Percentiles rank a stretch among this genome's conserved stretches.
phyloP scores from a whole-genome alignment of 345 rosid genomes.

The Citrus glauca region DNA sequence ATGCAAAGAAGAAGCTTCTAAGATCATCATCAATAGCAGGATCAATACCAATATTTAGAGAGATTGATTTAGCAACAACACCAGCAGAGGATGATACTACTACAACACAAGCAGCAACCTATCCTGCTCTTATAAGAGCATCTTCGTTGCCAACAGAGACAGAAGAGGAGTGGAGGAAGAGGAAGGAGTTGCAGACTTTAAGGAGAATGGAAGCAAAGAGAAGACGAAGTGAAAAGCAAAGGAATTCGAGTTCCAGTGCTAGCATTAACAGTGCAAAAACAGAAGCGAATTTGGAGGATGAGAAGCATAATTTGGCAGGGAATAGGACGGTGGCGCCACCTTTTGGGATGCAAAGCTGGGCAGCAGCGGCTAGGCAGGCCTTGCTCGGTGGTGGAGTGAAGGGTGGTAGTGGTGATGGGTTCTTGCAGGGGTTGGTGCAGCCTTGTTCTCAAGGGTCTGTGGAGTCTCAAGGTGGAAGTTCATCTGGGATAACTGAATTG shows the following conservation, averaged over 20 bases:
- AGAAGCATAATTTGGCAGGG: constrained; percentile 21
- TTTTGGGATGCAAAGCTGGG: constrained; percentile 40
- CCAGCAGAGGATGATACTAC: neutral
- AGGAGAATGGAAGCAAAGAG: constrained; percentile 89
- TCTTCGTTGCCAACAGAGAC: constrained; percentile 86
- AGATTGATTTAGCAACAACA: constrained; percentile 17
- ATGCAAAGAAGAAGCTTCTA: constrained; percentile 40
- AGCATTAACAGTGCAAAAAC: neutral
- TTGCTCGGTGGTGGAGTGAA: constrained; percentile 18
- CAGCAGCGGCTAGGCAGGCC: constrained; percentile 27
- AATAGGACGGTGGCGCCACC: constrained; percentile 23
- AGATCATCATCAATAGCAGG: constrained; percentile 81
- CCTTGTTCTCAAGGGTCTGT: constrained; percentile 47
- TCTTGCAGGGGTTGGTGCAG: constrained; percentile 33
- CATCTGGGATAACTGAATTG: constrained; percentile 54
- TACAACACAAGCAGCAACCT: constrained; percentile 27
- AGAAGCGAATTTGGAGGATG: constrained; percentile 30
- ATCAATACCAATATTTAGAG: constrained; percentile 33
- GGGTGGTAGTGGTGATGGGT: constrained; percentile 15
- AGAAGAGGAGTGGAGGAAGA: constrained; percentile 91
- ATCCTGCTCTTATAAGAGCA: constrained; percentile 58
- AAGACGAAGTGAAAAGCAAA: constrained; percentile 81
- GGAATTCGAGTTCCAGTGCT: constrained; percentile 27
- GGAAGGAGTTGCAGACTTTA: constrained; percentile 74
- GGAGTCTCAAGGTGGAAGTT: constrained; percentile 66